phyloP scores from a whole-genome alignment of 306 rosid genomes.

The Prunus dulcis region DNA sequence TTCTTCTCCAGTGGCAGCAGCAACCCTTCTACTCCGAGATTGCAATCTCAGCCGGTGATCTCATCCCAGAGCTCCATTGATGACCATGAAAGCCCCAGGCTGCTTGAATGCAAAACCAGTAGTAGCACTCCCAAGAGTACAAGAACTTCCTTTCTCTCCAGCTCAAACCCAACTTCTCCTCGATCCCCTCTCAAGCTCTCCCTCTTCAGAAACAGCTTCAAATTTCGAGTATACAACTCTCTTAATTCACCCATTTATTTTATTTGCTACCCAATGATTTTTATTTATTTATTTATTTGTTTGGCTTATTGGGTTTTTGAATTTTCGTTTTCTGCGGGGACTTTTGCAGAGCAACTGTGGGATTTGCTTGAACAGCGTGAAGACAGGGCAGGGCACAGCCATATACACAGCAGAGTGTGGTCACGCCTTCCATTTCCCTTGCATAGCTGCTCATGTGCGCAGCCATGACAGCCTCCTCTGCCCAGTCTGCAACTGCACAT shows the following conservation, averaged over 20 bases:
- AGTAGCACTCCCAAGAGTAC: neutral
- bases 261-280: neutral
- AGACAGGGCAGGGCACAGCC: slow-evolving; percentile 94
- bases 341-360: slow-evolving; percentile 83
- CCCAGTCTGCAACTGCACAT: slow-evolving; percentile 74
- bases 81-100: neutral
- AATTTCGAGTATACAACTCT: slow-evolving; percentile 57
- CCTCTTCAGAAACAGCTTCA: slow-evolving; percentile 93
- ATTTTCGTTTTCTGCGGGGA: neutral
- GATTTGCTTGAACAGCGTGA: slow-evolving; percentile 85
- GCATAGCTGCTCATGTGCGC: slow-evolving; percentile 70
- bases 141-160: neutral
- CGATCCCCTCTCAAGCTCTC: slow-evolving; percentile 85
- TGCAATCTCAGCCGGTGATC: slow-evolving; percentile 27
- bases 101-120: neutral
- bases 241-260: neutral
- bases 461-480: slow-evolving; percentile 67
- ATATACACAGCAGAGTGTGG: slow-evolving; percentile 94
- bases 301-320: neutral
- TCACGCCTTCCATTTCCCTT: slow-evolving; percentile 93
- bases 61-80: neutral
- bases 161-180: slow-evolving; percentile 81
- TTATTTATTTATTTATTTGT: neutral
- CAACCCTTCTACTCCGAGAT: slow-evolving; percentile 63
- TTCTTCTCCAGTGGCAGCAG: slow-evolving; percentile 61